These are phyloP conservation scores for Elymus sibiricus DNA, from an alignment of 176 grass and related monocot genomes.

Conservation along the genomic window DNA sequence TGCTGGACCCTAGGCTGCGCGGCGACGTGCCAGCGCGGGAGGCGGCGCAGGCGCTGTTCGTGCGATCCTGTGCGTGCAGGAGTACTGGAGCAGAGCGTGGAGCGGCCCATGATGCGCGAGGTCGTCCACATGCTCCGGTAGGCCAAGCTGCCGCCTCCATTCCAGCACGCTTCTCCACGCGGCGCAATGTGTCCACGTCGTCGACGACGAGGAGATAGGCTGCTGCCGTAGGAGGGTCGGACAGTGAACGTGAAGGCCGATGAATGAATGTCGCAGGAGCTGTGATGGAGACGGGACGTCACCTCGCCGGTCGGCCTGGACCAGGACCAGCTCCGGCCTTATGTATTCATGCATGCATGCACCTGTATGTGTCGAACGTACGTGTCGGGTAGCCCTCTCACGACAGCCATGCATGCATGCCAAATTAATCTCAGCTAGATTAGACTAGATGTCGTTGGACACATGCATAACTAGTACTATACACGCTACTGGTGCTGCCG, in stretches of 20 bases:
- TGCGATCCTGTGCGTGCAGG: slow-evolving; percentile 74
- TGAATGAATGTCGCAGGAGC: not conserved
- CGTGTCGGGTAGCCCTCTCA: too few species aligned
- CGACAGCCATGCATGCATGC: too few species aligned
- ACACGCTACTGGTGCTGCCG: too few species aligned
- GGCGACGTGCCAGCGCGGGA: slow-evolving; percentile 46
- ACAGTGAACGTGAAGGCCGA: not conserved
- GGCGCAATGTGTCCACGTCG: not conserved
- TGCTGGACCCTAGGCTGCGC: slow-evolving; percentile 52
- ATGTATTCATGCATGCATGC: too few species aligned
- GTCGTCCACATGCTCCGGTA: slow-evolving; percentile 81
- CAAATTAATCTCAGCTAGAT: too few species aligned
- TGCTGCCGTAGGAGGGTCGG: not conserved
- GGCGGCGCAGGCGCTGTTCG: slow-evolving; percentile 60
- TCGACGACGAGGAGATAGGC: not conserved
- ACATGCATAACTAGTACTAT: too few species aligned
- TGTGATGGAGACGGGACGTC: slow-evolving; percentile 3
- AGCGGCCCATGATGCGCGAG: slow-evolving; percentile 78
- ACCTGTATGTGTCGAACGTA: too few species aligned
- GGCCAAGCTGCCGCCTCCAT: slow-evolving; percentile 21
- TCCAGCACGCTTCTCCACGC: too few species aligned
- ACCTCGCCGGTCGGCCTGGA: not conserved
- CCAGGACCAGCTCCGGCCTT: too few species aligned
- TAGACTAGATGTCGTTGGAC: too few species aligned
- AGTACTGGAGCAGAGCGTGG: slow-evolving; percentile 72